phyloP scores from a whole-genome alignment of 768 basidiomycete genomes.

The Russula olivacea region DNA sequence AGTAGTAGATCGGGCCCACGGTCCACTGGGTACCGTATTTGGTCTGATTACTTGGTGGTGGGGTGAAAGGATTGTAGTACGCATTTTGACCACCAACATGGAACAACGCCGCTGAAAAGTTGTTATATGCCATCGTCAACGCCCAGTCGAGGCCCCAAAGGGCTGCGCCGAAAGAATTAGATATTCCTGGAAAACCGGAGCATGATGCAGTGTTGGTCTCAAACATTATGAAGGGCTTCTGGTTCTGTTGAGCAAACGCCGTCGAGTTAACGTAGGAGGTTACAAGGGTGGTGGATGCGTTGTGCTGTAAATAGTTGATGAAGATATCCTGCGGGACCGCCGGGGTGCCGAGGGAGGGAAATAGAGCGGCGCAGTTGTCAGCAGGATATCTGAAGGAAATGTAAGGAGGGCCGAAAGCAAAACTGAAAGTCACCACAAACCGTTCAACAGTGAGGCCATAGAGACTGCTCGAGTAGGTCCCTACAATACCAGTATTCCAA shows the following conservation, averaged over 20 bases:
- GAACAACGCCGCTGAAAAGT: constrained; percentile 39
- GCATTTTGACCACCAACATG: constrained; percentile 61
- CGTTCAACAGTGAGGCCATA: constrained; percentile 19
- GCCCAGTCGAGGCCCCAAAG: constrained; percentile 52
- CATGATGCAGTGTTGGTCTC: constrained; percentile 54
- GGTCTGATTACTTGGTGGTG: constrained; percentile 50
- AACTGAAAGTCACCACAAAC: constrained; percentile 1
- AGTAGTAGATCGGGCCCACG: constrained; percentile 67
- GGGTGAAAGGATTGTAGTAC: constrained; percentile 51
- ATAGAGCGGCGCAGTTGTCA: constrained; percentile 57
- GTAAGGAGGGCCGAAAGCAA: neutral
- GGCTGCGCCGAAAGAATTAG: constrained; percentile 52
- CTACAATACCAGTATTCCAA: constrained; percentile 21
- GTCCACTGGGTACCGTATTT: constrained; percentile 58
- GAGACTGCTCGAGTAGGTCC: constrained; percentile 8
- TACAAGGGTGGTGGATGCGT: constrained; percentile 46
- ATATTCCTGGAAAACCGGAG: constrained; percentile 45
- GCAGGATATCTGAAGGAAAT: constrained; percentile 44
- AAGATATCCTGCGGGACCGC: constrained; percentile 45
- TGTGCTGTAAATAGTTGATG: constrained; percentile 54
- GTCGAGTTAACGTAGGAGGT: constrained; percentile 47
- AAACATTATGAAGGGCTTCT: constrained; percentile 48
- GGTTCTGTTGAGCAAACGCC: constrained; percentile 33
- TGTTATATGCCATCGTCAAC: constrained; percentile 46
- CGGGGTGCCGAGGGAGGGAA: constrained; percentile 34